Conservation (phyloP, 2,329 filamentous ascomycete species). For the Zelopaecilomyces penicillatus region DNA sequence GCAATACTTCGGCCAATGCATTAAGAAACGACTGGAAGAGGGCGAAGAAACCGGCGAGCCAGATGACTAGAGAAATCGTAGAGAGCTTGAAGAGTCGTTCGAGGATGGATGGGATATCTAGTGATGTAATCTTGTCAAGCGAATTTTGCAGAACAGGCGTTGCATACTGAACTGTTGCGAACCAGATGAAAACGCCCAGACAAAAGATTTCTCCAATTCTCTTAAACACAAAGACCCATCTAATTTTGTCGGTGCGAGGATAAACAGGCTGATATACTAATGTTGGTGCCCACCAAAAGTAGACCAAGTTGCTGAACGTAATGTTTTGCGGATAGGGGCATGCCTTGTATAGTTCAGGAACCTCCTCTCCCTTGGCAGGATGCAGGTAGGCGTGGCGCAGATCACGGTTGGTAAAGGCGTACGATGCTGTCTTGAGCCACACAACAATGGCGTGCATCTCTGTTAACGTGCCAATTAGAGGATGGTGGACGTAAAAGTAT, state of each 20-base stretch:
- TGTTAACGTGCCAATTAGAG: slow-evolving; percentile 82
- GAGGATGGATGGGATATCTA: slow-evolving; percentile 73
- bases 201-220: slow-evolving; percentile 68
- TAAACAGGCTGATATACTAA: slow-evolving; percentile 96
- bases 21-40: slow-evolving; percentile 92
- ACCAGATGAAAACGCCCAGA: slow-evolving; percentile 86
- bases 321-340: slow-evolving; percentile 91
- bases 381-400: slow-evolving; percentile 85
- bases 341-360: slow-evolving; percentile 72
- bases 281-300: slow-evolving; percentile 98
- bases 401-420: slow-evolving; percentile 93
- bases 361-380: slow-evolving; percentile 55
- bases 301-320: slow-evolving; percentile 76
- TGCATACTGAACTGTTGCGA: slow-evolving; percentile 89
- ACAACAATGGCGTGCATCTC: slow-evolving; percentile 91
- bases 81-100: slow-evolving; percentile 91
- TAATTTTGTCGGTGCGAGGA: slow-evolving; percentile 69
- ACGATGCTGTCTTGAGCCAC: slow-evolving; percentile 92
- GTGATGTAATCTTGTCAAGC: slow-evolving; percentile 71
- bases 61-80: slow-evolving; percentile 91
- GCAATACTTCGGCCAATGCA: slow-evolving; percentile 78
- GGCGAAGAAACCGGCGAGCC: slow-evolving; percentile 96
- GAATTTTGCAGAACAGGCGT: slow-evolving; percentile 84
- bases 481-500: slow-evolving; percentile 87
- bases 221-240: slow-evolving; percentile 84